Evolutionary conservation across 2,329 filamentous ascomycete genomes (phyloP).

Genomic region (Ophidiomyces ophidiicola): DNA sequence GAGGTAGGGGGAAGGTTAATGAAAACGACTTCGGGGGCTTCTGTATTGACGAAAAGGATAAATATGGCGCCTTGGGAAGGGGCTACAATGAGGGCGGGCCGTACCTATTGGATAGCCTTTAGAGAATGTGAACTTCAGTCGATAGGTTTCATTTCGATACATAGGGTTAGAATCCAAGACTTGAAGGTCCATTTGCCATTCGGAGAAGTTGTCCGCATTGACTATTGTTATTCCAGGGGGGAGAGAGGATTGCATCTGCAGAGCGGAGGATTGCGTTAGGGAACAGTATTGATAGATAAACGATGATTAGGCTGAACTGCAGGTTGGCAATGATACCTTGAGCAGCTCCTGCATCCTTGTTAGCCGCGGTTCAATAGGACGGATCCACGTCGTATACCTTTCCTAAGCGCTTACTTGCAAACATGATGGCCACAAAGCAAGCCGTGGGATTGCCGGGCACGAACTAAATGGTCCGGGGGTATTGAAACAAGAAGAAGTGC

Average conservation of each 20-base stretch:
- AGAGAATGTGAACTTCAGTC: constrained; percentile 78
- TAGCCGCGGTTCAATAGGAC: constrained; percentile 15
- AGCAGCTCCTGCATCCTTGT: constrained; percentile 37
- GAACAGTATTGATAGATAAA: background rate
- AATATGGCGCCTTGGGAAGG: background rate
- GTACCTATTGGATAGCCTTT: constrained; percentile 80
- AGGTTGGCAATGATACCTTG: constrained; percentile 35
- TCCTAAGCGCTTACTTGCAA: constrained; percentile 38
- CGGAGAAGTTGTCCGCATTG: constrained; percentile 66
- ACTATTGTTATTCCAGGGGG: constrained; percentile 65
- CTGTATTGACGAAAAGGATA: constrained; percentile 38
- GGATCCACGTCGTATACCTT: constrained; percentile 29
- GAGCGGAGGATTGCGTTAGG: background rate
- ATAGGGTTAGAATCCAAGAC: constrained; percentile 86
- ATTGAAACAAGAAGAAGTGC: too few species aligned
- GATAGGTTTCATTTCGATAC: constrained; percentile 67
- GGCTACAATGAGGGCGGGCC: constrained; percentile 17
- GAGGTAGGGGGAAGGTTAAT: constrained; percentile 42
- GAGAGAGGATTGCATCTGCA: constrained; percentile 45
- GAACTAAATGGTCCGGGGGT: background rate
- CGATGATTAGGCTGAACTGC: background rate
- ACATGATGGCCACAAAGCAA: constrained; percentile 28
- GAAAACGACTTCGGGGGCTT: constrained; percentile 91
- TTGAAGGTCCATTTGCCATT: constrained; percentile 85
- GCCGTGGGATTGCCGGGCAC: background rate